Base-by-base conservation (phyloP, 2,329 filamentous ascomycete genomes). In the Akanthomyces muscarius region DNA sequence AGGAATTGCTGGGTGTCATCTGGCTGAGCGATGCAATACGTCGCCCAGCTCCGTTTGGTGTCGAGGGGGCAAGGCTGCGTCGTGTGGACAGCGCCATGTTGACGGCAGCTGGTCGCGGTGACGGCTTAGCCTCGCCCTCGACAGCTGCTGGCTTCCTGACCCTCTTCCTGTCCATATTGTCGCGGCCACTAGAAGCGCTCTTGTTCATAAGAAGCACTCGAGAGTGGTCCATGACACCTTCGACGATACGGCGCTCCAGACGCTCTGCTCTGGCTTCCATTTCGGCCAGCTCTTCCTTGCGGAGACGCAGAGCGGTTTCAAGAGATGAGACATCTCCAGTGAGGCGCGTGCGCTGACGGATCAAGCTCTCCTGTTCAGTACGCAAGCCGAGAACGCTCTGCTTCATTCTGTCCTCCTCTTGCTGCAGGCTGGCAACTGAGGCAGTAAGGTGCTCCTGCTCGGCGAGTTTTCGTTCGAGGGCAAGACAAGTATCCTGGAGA, bases 181-280 rank as follows among this genome's bases (percentile, higher is more conserved):
- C 84, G 6, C 75, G 75, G 13, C 80, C 76, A 13, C 76, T 76
- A 69, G 80, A 81, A 68, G 74, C 78, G 4, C 84, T 78, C 77
- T 91, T 89, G 68, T 86, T 81, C 80, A 95, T 90, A 63, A 98
- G 84, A n/a, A 97, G 82, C 30, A 94, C 88, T 7, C 94, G 89
- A 23, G 94, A 97, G 73, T 98, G 94, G 69, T 98, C 93, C 78
- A 99, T 96, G 66, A 98, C 91, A 30, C 94, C 93, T 68, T 98
- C 94, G 38, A 99, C 80, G 68, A 99, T 97, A 30, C 95, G 88
- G 59, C 93, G 90, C 77, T 99, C 95, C 28, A 99, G 82, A 4
- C 87, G 86, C 73, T 97, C 92, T 3, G 94, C 95, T 66, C 94
- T 90, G 13, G 84, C 81, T 73, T 98, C 94, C 90, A 99, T 97